Base-by-base conservation (phyloP, 177 flowering plant genomes). In the Viscum album region DNA sequence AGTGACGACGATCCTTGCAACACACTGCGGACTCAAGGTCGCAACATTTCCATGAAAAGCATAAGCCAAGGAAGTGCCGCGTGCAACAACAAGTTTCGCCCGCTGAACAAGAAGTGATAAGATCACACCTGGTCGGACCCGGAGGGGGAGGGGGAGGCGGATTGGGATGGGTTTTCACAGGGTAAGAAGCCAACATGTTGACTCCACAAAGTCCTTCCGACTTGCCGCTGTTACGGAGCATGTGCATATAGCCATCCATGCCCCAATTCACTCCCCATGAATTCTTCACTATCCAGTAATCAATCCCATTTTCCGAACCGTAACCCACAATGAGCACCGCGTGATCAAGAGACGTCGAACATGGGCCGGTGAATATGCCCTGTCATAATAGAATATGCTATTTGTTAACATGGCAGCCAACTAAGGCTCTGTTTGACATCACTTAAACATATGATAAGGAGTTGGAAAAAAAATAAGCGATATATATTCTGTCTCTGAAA, bases 251-350 rank as follows among this genome's bases (percentile, higher is more conserved):
- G 32, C 98, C 98, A 56, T 78, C 63, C 84, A 87, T 88, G 72
- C 98, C 98, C 98, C 98, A 94, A 15, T 39, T 17, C 41, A 68
- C 79, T 72, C 97, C 98, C 97, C 98, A 94, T 34, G 97, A 90
- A 41, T 94, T 91, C 81, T 94, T 91, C 52, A 90, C 73, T 47
- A 91, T 88, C 98, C 98, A 94, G 70, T 89, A 91, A 73, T 91
- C 95, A 39, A 75, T 78, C 16, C 96, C 97, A 75, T 88, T 82
- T 77, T 87, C 81, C 1, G 98, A 87, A 28, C 85, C 95, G 76
- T 89, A 91, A 1, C 98, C 97, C 54, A 94, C 90, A 50, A 91
- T 85, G 66, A 94, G 52, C 35, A 88, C 95, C 35, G 97, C 97
- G 78, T 94, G 98, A 73, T 91, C 90, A 75, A 94, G 74, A 71